Evolutionary conservation across 306 rosid genomes (phyloP).

Genomic region (Abrus precatorius): DNA sequence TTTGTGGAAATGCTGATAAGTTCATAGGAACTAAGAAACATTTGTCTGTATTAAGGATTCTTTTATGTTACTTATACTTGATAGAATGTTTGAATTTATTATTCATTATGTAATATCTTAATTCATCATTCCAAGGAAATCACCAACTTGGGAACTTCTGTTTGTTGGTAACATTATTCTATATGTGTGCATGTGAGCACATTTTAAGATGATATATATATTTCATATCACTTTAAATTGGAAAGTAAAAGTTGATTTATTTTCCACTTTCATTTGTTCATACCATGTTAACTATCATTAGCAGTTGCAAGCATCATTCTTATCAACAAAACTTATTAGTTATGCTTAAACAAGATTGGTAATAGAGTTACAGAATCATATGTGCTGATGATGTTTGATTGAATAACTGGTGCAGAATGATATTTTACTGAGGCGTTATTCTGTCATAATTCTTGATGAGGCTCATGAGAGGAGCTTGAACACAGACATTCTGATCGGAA

Average conservation of each 20-base stretch:
- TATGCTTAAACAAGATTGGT: not conserved
- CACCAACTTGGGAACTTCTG: constrained; percentile 6
- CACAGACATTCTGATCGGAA: constrained; percentile 93
- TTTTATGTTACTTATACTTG: constrained; percentile 3
- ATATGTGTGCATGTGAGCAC: not conserved
- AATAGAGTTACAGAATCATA: constrained; percentile 2
- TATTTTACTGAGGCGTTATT: constrained; percentile 78
- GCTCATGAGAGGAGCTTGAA: constrained; percentile 99
- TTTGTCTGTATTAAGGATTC: constrained; percentile 25
- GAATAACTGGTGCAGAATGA: constrained; percentile 68
- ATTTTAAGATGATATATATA: constrained; percentile 25
- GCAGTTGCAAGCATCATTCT: constrained; percentile 6
- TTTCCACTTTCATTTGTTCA: constrained; percentile 18
- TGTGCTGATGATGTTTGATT: constrained; percentile 40
- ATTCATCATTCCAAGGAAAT: constrained; percentile 19
- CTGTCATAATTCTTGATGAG: constrained; percentile 88
- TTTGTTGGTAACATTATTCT: constrained; percentile 22
- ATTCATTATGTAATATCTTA: constrained; percentile 7
- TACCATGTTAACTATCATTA: constrained; percentile 24
- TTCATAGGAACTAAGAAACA: constrained; percentile 4
- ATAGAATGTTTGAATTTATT: constrained; percentile 21
- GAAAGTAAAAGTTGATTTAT: constrained; percentile 10
- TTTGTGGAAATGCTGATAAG: constrained; percentile 20
- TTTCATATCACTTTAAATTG: constrained; percentile 34
- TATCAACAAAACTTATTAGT: constrained; percentile 8